Evolutionary conservation across 2,329 filamentous ascomycete genomes (phyloP), one percentile per base, ranked within the genome.

Genomic region (Xylariales sp.): DNA sequence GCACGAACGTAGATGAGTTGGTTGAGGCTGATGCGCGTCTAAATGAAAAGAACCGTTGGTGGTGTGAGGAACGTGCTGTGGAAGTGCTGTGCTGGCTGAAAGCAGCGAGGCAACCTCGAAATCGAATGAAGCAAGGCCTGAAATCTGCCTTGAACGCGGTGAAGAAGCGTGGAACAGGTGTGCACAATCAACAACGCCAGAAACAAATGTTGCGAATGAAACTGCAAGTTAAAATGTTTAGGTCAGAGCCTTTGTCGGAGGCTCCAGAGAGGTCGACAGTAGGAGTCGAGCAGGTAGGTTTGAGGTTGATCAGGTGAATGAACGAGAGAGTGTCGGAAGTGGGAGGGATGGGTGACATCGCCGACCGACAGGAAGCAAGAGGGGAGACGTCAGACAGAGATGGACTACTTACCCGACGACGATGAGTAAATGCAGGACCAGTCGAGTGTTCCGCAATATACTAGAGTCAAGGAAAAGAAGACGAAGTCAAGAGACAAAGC

Each of bases 371-470:
- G n/a, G n/a, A n/a, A n/a, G n/a, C n/a, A n/a, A n/a, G n/a, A n/a
- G n/a, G n/a, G n/a, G n/a, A n/a, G n/a, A n/a, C n/a, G n/a, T n/a
- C n/a, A n/a, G n/a, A n/a, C n/a, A n/a, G n/a, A n/a, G n/a, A n/a
- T n/a, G n/a, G n/a, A n/a, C n/a, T n/a, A 38, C 50, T 50, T 48
- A 52, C 50, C 43, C 39, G 42, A 38, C 34, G 35, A 43, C 44
- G 25, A 18, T 20, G 31, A 22, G 9, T 8, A 29, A 14, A 20
- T n/a, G 24, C 24, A 31, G 36, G 16, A 14, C 16, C 19, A 10
- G 42, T 18, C 25, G 28, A 20, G 27, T 34, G 36, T 27, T 24
- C 29, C 43, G 43, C 41, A 38, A 37, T 36, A 25, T 43, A n/a
- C 32, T 41, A 31, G 35, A 40, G 39, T 43, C 27, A 40, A 36